Conservation (phyloP, 306 rosid species). For the Pyrus pyrifolia region DNA sequence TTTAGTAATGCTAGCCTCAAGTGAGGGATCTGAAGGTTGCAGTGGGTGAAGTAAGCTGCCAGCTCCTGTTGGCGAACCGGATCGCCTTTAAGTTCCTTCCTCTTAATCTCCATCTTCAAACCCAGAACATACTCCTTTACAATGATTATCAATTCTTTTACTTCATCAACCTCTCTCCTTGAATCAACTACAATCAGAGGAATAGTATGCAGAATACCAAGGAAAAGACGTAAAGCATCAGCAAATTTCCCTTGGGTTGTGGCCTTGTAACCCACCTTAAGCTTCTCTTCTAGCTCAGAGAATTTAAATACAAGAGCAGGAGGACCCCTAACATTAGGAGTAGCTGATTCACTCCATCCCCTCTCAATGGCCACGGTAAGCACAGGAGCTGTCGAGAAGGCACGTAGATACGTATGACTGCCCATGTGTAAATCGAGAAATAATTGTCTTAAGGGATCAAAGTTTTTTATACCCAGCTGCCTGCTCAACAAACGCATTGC, state of each 20-base stretch:
- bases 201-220: conserved; percentile 59
- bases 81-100: conserved; percentile 62
- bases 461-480: conserved; percentile 71
- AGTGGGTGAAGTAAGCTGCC: conserved; percentile 87
- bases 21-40: conserved; percentile 80
- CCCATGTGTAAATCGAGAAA: conserved; percentile 62
- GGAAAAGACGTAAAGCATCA: conserved; percentile 51
- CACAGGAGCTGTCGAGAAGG: conserved; percentile 67
- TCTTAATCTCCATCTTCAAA: conserved; percentile 69
- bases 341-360: conserved; percentile 76
- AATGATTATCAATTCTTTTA: conserved; percentile 67
- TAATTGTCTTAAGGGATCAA: conserved; percentile 54
- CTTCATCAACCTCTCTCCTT: conserved; percentile 89
- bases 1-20: conserved; percentile 70
- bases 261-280: conserved; percentile 72
- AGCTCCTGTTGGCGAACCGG: conserved; percentile 79
- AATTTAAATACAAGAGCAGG: conserved; percentile 63
- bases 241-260: conserved; percentile 74
- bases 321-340: conserved; percentile 72
- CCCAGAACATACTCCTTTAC: conserved; percentile 77
- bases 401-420: conserved; percentile 62
- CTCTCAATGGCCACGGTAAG: conserved; percentile 65
- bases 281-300: conserved; percentile 73
- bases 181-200: conserved; percentile 77
- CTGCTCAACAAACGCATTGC: conserved; percentile 72